A percentile compares a stretch with the other conserved stretches of the same genome.
Conservation (phyloP, 768 basidiomycete species). For the Phanerochaete carnosa region DNA sequence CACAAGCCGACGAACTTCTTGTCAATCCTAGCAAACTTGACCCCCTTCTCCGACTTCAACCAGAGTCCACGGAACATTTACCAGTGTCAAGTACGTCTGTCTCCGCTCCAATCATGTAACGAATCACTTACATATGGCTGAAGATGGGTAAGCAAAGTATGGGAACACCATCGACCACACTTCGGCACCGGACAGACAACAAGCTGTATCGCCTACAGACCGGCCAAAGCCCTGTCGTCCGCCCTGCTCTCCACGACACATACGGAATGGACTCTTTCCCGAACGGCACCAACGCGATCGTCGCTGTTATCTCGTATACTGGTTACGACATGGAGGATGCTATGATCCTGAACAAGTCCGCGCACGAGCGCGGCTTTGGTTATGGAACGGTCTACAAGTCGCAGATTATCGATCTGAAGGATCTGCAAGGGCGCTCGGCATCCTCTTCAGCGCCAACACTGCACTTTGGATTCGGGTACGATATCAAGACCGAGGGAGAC, state of each 20-base stretch:
- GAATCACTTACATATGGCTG: background rate
- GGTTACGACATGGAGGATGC: conserved; percentile 99
- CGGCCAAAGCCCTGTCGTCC: conserved; percentile 92
- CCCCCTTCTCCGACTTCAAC: conserved; percentile 99
- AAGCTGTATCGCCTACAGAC: conserved; percentile 96
- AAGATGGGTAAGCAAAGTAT: conserved; percentile 99
- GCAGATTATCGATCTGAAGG: conserved; percentile 85
- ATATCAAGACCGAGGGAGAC: conserved; percentile 57
- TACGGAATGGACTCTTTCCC: conserved; percentile 99
- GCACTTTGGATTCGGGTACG: conserved; percentile 88
- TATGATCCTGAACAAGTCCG: conserved; percentile 99
- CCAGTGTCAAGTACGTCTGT: conserved; percentile 60
- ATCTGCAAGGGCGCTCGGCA: conserved; percentile 65
- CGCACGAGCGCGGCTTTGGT: conserved; percentile 95
- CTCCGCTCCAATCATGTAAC: conserved; percentile 12
- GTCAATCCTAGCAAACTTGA: conserved; percentile 95
- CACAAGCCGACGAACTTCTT: conserved; percentile 93
- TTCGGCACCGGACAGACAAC: conserved; percentile 94
- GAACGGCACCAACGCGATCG: conserved; percentile 96
- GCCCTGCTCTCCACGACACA: conserved; percentile 85
- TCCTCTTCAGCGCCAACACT: conserved; percentile 55
- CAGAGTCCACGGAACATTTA: conserved; percentile 94
- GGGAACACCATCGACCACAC: conserved; percentile 94
- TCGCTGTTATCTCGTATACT: conserved; percentile 99
- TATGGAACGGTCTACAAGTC: conserved; percentile 98